Evolutionary conservation across 257 asterid species (phyloP).

Genomic region (Cordia subcordata): DNA sequence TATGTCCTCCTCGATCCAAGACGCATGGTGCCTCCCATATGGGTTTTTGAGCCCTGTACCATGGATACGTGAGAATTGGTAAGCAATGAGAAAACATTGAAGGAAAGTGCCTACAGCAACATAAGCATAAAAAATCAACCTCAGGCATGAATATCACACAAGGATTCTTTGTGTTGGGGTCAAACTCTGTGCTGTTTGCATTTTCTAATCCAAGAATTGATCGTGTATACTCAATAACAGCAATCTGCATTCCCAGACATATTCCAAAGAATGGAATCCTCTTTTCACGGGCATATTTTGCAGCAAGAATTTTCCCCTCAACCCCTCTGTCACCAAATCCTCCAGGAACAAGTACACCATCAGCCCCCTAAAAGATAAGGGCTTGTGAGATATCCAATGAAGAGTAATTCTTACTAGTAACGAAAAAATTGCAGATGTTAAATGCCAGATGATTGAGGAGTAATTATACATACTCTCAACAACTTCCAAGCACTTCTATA

Average conservation of each 20-base stretch:
- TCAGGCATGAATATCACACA: conserved; percentile 79
- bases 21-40: conserved; percentile 89
- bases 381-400: conserved; percentile 4
- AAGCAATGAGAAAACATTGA: neutral
- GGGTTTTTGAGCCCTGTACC: conserved; percentile 66
- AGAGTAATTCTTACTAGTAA: neutral
- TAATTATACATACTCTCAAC: conserved; percentile 44
- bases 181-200: conserved; percentile 76
- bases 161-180: conserved; percentile 49
- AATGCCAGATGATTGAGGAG: conserved; percentile 1
- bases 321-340: conserved; percentile 90
- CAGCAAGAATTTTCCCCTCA: conserved; percentile 78
- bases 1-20: conserved; percentile 79
- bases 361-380: conserved; percentile 51
- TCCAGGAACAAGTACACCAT: conserved; percentile 73
- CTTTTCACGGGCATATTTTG: conserved; percentile 75
- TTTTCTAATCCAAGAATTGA: conserved; percentile 56
- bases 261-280: conserved; percentile 67
- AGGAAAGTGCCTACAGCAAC: neutral
- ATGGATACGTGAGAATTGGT: neutral
- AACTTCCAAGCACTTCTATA: conserved; percentile 56
- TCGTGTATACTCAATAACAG: conserved; percentile 64
- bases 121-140: conserved; percentile 24
- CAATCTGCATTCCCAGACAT: conserved; percentile 78
- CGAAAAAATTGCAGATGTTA: neutral